These are phyloP conservation scores for Haematococcus lacustris DNA, from an alignment of 139 green algal species.

Conservation along the genomic window DNA sequence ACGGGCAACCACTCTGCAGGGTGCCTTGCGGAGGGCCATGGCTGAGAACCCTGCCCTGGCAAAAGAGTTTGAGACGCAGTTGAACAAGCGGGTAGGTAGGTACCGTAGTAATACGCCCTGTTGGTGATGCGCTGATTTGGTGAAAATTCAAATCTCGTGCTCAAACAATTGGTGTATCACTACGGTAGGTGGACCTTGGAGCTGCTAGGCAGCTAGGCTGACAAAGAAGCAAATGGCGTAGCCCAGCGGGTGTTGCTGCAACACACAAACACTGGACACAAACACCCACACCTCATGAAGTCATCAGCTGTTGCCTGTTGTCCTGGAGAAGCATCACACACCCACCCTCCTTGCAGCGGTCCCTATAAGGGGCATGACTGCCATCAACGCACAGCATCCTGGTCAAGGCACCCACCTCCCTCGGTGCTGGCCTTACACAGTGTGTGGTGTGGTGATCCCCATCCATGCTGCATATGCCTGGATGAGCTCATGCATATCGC, in stretches of 20 bases:
- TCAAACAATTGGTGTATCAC: background rate
- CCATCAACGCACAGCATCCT: no score
- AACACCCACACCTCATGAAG: no score
- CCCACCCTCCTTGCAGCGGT: no score
- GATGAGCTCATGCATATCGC: no score
- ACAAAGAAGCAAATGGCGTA: background rate
- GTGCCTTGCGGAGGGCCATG: slow-evolving; percentile 60
- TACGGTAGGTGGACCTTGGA: background rate
- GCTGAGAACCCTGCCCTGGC: slow-evolving; percentile 67
- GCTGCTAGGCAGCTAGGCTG: background rate
- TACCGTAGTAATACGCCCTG: background rate
- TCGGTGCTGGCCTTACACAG: no score
- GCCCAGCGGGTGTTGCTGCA: background rate
- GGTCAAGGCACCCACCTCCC: no score
- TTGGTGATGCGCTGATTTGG: background rate
- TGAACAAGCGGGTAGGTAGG: slow-evolving; percentile 17
- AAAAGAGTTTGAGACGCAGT: slow-evolving; percentile 32
- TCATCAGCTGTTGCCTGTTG: no score
- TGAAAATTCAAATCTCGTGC: background rate
- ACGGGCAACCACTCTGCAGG: slow-evolving; percentile 30
- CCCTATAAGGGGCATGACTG: no score
- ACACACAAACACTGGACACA: no score
- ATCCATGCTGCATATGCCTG: no score
- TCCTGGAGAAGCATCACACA: no score
- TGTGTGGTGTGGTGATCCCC: no score